Conservation (phyloP, 164 flowering plant genomes). For the Aristolochia californica region DNA sequence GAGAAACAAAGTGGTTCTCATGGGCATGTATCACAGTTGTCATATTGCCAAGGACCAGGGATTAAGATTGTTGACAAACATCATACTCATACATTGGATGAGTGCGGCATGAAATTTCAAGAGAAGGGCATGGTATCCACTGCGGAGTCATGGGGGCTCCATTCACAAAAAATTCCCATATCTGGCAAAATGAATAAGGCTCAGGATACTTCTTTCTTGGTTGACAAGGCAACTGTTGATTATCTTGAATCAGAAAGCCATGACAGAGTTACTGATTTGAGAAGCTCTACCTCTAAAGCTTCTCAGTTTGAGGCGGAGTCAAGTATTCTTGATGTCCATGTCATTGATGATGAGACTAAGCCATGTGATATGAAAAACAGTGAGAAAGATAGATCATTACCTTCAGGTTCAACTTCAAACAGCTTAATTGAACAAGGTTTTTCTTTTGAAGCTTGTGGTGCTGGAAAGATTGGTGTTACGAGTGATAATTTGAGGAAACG, state of each 20-base stretch:
- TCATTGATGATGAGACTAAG: constrained; percentile 29
- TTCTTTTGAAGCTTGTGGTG: constrained; percentile 14
- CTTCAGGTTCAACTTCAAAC: constrained; percentile 5
- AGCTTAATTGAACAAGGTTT: constrained; percentile 6
- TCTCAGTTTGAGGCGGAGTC: constrained; percentile 20
- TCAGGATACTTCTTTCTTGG: constrained; percentile 10
- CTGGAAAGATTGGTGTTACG: constrained; percentile 8
- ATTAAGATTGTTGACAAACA: constrained; percentile 9
- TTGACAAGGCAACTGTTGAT: constrained; percentile 5
- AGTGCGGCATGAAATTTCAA: constrained; percentile 20
- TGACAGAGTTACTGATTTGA: constrained; percentile 11
- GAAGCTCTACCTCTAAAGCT: constrained; percentile 1
- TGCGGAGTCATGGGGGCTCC: constrained; percentile 8
- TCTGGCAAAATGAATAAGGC: constrained; percentile 3
- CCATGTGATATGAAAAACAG: constrained; percentile 5
- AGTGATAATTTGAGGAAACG: constrained; percentile 14
- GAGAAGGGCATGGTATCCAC: constrained; percentile 35
- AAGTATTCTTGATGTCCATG: constrained; percentile 57
- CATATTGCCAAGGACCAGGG: background rate
- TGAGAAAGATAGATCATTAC: constrained; percentile 12
- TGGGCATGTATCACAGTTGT: background rate
- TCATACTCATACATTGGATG: constrained; percentile 6
- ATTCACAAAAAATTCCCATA: constrained; percentile 5
- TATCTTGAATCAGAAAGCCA: constrained; percentile 8
- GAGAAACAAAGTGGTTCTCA: constrained; percentile 14